Evolutionary conservation across 2,329 filamentous ascomycete species (phyloP), one percentile per base, ranked within the genome.

Genomic region (Cytospora piceicola): DNA sequence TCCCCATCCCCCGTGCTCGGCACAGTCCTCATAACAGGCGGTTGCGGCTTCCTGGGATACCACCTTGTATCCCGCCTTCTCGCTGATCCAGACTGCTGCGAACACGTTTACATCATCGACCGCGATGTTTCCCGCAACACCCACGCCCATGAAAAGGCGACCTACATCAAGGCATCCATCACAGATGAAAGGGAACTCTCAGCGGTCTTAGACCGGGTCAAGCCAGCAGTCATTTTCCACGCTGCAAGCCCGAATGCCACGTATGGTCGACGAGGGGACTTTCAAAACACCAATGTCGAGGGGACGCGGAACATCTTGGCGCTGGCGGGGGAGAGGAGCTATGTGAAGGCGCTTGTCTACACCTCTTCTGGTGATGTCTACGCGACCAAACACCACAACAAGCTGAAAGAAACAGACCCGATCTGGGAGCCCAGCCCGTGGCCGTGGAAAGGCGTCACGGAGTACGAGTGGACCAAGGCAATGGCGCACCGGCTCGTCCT

Each of bases 41-140:
- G 76, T 36, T 75, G 74, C 51, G 75, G 76, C 14, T 78, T 75
- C 30, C 52, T 78, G 0, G 75, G 76, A 2, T 75, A 71, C 42
- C 71, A 76, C 61, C 67, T 77, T 2, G 76, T 78, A 22, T 36
- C 65, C 0, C 66, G 72, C 2, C 71, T 77, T 0, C 60, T 74
- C 1, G 24, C 67, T 3, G 72, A 75, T 27, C 27, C 59, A 1
- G 68, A 67, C 11, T 63, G 53, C 42, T 70, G 67, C 29, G 69
- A 67, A 4, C 17, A 68, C 0, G 70, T 78, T 15, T 68, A 71
- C 36, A 71, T 78, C 7, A 20, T 78, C 4, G 76, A 76, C 60
- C 70, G 71, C 5, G 68, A 71, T 4, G 58, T 70, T 4, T 61
- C 56, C 2, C 64, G 61, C 20, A 77, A 77, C n/a, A 68, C 51